phyloP scores from a whole-genome alignment of 805 yeast species.

The Saccharomyces paradoxus region DNA sequence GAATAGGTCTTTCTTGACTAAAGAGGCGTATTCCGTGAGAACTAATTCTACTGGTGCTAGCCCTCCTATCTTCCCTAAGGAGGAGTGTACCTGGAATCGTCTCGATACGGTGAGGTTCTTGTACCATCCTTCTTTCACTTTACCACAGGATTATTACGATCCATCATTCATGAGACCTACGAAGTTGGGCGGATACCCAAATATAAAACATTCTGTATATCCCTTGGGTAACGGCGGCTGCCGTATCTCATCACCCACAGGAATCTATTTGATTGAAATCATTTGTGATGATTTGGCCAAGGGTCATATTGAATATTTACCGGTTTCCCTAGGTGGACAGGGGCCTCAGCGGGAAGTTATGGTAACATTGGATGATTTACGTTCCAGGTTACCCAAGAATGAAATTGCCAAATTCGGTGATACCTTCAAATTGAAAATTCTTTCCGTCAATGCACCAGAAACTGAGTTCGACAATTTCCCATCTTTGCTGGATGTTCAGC shows the following conservation, averaged over 20 bases:
- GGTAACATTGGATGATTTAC: constrained; percentile 42
- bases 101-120: constrained; percentile 70
- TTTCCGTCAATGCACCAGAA: constrained; percentile 56
- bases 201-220: constrained; percentile 34
- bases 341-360: constrained; percentile 51
- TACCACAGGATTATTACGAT: constrained; percentile 58
- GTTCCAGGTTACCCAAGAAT: constrained; percentile 26
- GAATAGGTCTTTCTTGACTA: constrained; percentile 72
- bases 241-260: constrained; percentile 47
- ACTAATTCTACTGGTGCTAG: constrained; percentile 41
- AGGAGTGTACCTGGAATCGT: constrained; percentile 83
- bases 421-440: constrained; percentile 39
- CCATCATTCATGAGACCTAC: constrained; percentile 31
- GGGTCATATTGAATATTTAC: constrained; percentile 54
- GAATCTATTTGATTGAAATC: constrained; percentile 71
- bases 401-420: constrained; percentile 25
- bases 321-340: constrained; percentile 45
- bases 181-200: constrained; percentile 23
- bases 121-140: constrained; percentile 69
- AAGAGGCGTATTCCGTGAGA: constrained; percentile 52
- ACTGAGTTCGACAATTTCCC: constrained; percentile 43
- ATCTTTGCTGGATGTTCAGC: constrained; percentile 8
- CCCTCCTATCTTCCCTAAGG: constrained; percentile 43
- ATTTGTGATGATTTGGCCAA: constrained; percentile 46
- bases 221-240: constrained; percentile 41